Base-by-base conservation (phyloP, 2,329 filamentous ascomycete genomes). In the Aspergillus sp. region DNA sequence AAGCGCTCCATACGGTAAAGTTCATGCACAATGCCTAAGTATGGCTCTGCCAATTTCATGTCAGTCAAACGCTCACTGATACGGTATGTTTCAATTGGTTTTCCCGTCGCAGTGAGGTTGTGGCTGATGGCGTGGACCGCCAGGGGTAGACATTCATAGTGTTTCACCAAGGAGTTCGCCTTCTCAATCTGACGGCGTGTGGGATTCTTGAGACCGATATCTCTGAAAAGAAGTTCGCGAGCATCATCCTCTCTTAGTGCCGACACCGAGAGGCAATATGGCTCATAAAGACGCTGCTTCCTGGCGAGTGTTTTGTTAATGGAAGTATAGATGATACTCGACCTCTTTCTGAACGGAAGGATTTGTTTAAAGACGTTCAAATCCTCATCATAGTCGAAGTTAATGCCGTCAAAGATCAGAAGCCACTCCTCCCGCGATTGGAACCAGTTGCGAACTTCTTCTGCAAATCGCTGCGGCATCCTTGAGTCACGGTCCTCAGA, bases 261-360 rank as follows among this genome's bases (percentile, higher is more conserved):
- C 19, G 73, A 74, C 4, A 86, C 69, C 41, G 73, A 73, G 43
- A 86, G 73, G 72, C 70, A 62, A 72, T 74, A 51, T 67, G 82
- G 65, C 73, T 83, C 71, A 74, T 80, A 66, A 70, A 85, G 48
- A 68, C 76, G 62, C 73, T 77, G 60, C 72, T 78, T 61, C 74
- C 80, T 68, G 42, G 67, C 63, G 41, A 75, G 52, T n/a, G 78
- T 78, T 35, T 73, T 73, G 53, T 85, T 80, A 0, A 83, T 78
- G 0, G 82, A 85, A 0, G 83, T 86, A 55, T 83, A 84, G 28
- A 87, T 82, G 42, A 86, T 74, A 55, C 78, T 80, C 9, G 80
- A 83, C 46, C 79, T 75, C 49, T 69, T 74, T 29, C 74, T 75
- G 54, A 82, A 81, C 0, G 83, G 83, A n/a, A 87, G 78, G 51